phyloP scores from a whole-genome alignment of 306 rosid genomes.

The Coriaria nepalensis region DNA sequence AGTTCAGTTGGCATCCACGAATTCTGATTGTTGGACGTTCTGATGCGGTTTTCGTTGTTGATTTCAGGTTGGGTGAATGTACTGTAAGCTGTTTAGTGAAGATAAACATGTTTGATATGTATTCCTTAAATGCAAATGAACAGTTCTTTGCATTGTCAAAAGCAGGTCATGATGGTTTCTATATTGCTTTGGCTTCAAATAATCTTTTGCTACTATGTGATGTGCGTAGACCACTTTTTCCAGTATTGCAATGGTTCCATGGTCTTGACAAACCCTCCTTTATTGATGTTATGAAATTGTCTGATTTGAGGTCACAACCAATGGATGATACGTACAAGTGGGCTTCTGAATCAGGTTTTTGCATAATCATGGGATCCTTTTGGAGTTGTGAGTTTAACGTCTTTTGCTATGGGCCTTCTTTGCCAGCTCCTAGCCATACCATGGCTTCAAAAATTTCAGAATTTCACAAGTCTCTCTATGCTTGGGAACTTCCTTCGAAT shows the following conservation, averaged over 20 bases:
- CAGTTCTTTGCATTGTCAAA: conserved; percentile 38
- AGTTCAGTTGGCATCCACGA: conserved; percentile 61
- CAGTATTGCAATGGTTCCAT: conserved; percentile 55
- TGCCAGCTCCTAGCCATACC: conserved; percentile 21
- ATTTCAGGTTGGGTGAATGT: conserved; percentile 29
- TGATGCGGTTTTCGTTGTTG: conserved; percentile 53
- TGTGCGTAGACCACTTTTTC: conserved; percentile 45
- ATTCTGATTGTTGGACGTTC: conserved; percentile 42
- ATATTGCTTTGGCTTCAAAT: conserved; percentile 41
- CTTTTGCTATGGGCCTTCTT: conserved; percentile 47
- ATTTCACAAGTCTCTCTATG: conserved; percentile 23
- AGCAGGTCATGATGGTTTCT: conserved; percentile 33
- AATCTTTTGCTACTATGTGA: conserved; percentile 46
- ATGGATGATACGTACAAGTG: conserved; percentile 25
- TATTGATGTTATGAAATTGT: conserved; percentile 31
- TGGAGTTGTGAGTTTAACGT: conserved; percentile 44
- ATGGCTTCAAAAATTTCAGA: conserved; percentile 22
- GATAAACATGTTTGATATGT: conserved; percentile 30
- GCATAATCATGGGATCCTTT: conserved; percentile 57
- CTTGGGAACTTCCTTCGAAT: conserved; percentile 57
- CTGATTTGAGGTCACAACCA: conserved; percentile 30
- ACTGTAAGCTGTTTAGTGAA: conserved; percentile 36
- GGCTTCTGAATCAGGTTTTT: conserved; percentile 54
- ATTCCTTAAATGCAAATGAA: conserved; percentile 26
- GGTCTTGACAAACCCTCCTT: conserved; percentile 34